Percentiles rank a stretch among this genome's conserved stretches.
These are phyloP conservation scores for Triticum dicoccoides DNA, from an alignment of 176 grass and related monocot genomes.

Conservation along the genomic window DNA sequence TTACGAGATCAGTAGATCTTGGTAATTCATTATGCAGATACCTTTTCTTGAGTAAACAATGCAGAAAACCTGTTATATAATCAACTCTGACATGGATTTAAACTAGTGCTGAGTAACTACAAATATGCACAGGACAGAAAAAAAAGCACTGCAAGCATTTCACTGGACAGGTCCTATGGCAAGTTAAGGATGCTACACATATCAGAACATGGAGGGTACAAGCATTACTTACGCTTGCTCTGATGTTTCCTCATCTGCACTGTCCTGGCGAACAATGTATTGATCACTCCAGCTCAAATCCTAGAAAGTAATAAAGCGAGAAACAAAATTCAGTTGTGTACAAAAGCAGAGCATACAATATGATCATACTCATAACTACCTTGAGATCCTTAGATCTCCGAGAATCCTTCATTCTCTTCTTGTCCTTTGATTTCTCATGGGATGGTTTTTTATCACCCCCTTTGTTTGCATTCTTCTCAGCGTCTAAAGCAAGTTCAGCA, in stretches of 20 bases:
- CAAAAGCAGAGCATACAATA: background rate
- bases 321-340: slow-evolving; percentile 29
- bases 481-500: slow-evolving; percentile 90
- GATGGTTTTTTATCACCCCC: slow-evolving; percentile 57
- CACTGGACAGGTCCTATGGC: background rate
- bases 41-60: background rate
- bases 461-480: slow-evolving; percentile 68
- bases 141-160: background rate
- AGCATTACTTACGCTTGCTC: slow-evolving; percentile 65
- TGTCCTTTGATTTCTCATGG: slow-evolving; percentile 82
- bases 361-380: slow-evolving; percentile 38
- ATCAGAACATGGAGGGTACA: slow-evolving; percentile 13
- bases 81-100: background rate
- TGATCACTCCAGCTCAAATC: slow-evolving; percentile 54
- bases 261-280: slow-evolving; percentile 33
- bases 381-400: slow-evolving; percentile 70
- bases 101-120: background rate
- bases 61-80: background rate
- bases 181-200: background rate
- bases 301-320: slow-evolving; percentile 48
- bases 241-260: slow-evolving; percentile 51
- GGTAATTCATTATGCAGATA: background rate
- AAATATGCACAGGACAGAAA: background rate
- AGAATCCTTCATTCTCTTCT: slow-evolving; percentile 80
- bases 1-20: background rate